phyloP scores from a whole-genome alignment of 2,329 filamentous ascomycete genomes.

The Paracamarosporium sp. region DNA sequence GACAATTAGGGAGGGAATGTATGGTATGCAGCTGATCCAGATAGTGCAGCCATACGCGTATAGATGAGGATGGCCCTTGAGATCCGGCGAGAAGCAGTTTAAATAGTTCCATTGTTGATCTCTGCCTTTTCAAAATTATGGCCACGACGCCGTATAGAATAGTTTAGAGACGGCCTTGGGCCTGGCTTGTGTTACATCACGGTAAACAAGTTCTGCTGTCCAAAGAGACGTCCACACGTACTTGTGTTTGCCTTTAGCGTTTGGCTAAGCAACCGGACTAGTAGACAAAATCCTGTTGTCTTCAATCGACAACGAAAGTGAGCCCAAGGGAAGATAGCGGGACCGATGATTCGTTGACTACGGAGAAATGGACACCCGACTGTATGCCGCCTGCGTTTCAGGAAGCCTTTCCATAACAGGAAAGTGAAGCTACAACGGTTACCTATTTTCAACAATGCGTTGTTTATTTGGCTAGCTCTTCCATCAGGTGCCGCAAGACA shows the following conservation, averaged over 20 bases:
- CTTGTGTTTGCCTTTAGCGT: slow-evolving; percentile 2
- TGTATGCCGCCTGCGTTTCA: background rate
- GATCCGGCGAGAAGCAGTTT: slow-evolving; percentile 7
- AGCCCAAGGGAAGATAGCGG: background rate
- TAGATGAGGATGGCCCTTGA: slow-evolving; percentile 2
- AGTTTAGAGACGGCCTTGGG: background rate
- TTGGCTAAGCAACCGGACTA: background rate
- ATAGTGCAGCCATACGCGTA: slow-evolving; percentile 20
- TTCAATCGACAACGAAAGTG: background rate
- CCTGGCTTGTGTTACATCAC: background rate
- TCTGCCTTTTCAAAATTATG: background rate
- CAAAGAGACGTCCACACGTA: background rate
- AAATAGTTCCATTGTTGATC: slow-evolving; percentile 14
- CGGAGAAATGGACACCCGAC: background rate
- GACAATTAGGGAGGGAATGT: slow-evolving; percentile 16
- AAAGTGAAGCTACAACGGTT: background rate
- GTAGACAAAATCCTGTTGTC: background rate
- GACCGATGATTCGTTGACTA: background rate
- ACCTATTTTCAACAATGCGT: background rate
- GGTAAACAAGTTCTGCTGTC: background rate
- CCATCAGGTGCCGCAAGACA: background rate
- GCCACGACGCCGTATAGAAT: background rate
- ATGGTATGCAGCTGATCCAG: slow-evolving; percentile 5
- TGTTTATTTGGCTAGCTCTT: background rate
- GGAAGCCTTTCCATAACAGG: background rate